Evolutionary conservation across 257 asterid species (phyloP).

Genomic region (Plectranthus barbatus): DNA sequence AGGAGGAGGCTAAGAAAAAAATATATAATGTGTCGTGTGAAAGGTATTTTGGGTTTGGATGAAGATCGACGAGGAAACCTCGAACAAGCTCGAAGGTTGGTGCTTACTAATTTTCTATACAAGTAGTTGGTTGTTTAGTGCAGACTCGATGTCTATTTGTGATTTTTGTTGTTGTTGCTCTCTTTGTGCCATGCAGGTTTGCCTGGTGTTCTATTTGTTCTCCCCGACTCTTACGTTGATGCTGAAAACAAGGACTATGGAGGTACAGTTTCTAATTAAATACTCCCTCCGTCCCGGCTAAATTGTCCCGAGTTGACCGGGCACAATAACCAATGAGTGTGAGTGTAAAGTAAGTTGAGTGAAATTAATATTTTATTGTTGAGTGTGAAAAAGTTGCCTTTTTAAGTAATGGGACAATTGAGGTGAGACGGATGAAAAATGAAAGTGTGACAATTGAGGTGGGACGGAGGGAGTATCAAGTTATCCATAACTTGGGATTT

Average conservation of each 20-base stretch:
- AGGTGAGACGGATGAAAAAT: too few relatives aligned
- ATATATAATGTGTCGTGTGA: slow-evolving; percentile 92
- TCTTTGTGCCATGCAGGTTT: slow-evolving; percentile 36
- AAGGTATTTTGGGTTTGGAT: slow-evolving; percentile 90
- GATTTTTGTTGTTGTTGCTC: not conserved
- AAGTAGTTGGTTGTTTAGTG: not conserved
- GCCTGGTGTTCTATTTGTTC: slow-evolving; percentile 95
- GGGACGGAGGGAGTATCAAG: too few relatives aligned
- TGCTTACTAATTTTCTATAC: not conserved
- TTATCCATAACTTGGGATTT: not conserved
- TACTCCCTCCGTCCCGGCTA: too few relatives aligned
- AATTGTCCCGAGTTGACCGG: too few relatives aligned
- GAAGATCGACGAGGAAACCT: slow-evolving; percentile 95
- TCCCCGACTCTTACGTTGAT: slow-evolving; percentile 95
- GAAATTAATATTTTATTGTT: too few relatives aligned
- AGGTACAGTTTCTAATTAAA: slow-evolving; percentile 34
- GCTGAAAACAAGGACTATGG: slow-evolving; percentile 97
- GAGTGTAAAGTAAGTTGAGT: too few relatives aligned
- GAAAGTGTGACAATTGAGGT: too few relatives aligned
- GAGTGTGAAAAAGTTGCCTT: too few relatives aligned
- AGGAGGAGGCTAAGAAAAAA: slow-evolving; percentile 89
- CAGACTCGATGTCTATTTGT: not conserved
- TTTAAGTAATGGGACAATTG: too few relatives aligned
- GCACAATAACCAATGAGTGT: too few relatives aligned
- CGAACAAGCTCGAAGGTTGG: slow-evolving; percentile 94